Evolutionary conservation across 2,329 filamentous ascomycete genomes (phyloP).

Genomic region (Chalaropsis ovoidea): DNA sequence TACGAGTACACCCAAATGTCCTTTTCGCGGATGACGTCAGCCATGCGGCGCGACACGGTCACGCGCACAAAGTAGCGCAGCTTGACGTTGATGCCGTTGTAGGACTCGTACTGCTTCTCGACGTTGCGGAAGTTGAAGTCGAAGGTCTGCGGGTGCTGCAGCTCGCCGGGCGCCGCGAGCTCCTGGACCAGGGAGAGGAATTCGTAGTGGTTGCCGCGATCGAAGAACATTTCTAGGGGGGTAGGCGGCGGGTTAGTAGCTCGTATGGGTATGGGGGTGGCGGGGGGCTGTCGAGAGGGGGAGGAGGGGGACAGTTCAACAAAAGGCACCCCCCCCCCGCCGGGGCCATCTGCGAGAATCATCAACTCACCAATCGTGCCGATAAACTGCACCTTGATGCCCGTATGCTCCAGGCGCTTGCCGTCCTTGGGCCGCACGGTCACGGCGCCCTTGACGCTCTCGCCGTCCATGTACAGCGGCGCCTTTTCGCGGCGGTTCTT

Average conservation of each 20-base stretch:
- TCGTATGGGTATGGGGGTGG: background rate
- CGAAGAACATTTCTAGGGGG: constrained; percentile 90
- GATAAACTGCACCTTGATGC: constrained; percentile 99
- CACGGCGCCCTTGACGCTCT: constrained; percentile 93
- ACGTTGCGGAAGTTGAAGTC: constrained; percentile 99
- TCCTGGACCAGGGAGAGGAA: constrained; percentile 96
- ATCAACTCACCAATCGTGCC: constrained; percentile 72
- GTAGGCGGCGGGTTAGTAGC: background rate
- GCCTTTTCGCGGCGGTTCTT: constrained; percentile 97
- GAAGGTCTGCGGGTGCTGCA: constrained; percentile 96
- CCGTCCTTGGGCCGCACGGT: constrained; percentile 96
- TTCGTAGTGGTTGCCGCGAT: constrained; percentile 97
- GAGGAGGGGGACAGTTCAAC: constrained; percentile 8
- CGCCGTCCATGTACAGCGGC: constrained; percentile 92
- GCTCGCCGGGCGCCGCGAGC: constrained; percentile 88
- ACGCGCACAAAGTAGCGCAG: constrained; percentile 96
- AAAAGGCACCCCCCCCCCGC: background rate
- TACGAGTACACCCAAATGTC: constrained; percentile 99
- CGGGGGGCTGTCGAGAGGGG: background rate
- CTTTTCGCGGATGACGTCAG: constrained; percentile 96
- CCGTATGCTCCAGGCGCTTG: constrained; percentile 93
- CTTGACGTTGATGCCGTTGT: constrained; percentile 99
- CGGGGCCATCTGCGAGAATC: background rate
- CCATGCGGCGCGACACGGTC: constrained; percentile 92
- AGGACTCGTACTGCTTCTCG: constrained; percentile 99